Base-by-base conservation (phyloP, 225 moss, liverwort and hornwort species). In the Antitrichia curtipendula region DNA sequence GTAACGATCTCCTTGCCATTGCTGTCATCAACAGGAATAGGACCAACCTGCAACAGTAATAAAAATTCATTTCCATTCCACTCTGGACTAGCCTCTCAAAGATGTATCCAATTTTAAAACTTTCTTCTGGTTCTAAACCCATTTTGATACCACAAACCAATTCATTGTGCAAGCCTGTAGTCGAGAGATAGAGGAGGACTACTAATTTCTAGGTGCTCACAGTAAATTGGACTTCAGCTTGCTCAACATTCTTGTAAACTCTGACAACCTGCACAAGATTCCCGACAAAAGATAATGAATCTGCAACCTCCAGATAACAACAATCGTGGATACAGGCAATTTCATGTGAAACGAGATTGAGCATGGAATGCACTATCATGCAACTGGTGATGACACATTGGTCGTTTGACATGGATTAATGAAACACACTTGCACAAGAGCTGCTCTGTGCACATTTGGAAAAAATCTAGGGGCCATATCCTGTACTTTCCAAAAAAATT, bases 1-100 rank as follows among this genome's bases (percentile, higher is more conserved):
- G 96, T 93, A 45, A 99, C 96, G 75, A 99, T 83, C 75, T 99
- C 99, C 91, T 97, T 99, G 36, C 97, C 97, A 88, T 94, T 89
- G 85, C 91, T 89, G 76, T 99, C 97, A 82, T 93, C 94, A 71
- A 97, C 81, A 64, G 99, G 99, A 83, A 97, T 95, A 61, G 97
- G 99, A 86, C 99, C 99, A 83, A 99, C 90, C 97, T 98, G 95
- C 89, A 88, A 84, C 34, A 87, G 49, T n/a, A 70, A 79, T 53
- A 74, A 54, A 77, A 83, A 81, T n/a, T 53, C 36, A 80, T 56
- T 63, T 62, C 8, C 40, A 28, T 57, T 88, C 72, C 78, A 76
- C 74, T 79, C 66, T 68, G 65, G 43, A 88, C 47, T 74, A 38
- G 61, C 76, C 57, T 89, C 57, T 84, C 57, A 49, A 78, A 61